phyloP scores from a whole-genome alignment of 305 asterid genomes.

The Fraxinus platypoda region DNA sequence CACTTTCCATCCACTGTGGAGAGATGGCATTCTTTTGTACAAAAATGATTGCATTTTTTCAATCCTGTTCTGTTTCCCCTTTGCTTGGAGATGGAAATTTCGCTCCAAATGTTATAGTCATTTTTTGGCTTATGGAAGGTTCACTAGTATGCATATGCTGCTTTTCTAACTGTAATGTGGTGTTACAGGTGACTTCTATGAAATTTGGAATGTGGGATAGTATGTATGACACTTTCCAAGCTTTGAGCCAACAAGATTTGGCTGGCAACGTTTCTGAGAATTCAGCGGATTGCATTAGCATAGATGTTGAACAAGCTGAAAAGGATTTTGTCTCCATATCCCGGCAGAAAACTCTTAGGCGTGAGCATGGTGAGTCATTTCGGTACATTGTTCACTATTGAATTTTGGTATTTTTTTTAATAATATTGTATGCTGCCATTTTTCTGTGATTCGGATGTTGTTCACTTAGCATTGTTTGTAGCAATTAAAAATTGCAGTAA shows the following conservation, averaged over 20 bases:
- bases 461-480: neutral
- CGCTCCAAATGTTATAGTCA: neutral
- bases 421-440: conserved; percentile 5
- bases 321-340: conserved; percentile 37
- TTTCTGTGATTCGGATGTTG: neutral
- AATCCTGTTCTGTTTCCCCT: neutral
- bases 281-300: conserved; percentile 46
- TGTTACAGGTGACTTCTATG: conserved; percentile 68
- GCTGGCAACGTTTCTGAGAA: conserved; percentile 37
- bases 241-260: conserved; percentile 33
- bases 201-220: conserved; percentile 73
- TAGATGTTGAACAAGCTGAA: conserved; percentile 61
- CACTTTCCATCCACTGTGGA: neutral
- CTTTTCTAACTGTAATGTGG: conserved; percentile 28
- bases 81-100: neutral
- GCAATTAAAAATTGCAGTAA: neutral
- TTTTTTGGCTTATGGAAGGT: conserved; percentile 16
- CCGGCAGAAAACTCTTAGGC: conserved; percentile 22
- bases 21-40: neutral
- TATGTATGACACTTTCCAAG: conserved; percentile 61
- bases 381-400: conserved; percentile 12
- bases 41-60: neutral
- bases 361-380: conserved; percentile 48
- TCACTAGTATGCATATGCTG: conserved; percentile 17
- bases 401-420: conserved; percentile 8